These are phyloP conservation scores for Starmerella apis DNA, from an alignment of 805 yeast species.

Conservation along the genomic window DNA sequence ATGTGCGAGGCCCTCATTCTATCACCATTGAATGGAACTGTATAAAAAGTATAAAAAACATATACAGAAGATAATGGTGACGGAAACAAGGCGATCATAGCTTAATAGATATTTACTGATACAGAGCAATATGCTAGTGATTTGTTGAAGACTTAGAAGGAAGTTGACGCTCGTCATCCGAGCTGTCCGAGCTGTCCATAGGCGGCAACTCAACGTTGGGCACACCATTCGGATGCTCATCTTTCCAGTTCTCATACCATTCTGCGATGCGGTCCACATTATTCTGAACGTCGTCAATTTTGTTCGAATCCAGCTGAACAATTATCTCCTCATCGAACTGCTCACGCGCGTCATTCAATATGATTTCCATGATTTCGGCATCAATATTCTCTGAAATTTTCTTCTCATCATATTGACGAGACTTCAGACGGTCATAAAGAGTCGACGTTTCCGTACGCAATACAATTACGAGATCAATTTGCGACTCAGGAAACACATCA, in stretches of 20 bases:
- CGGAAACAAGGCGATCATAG: no score
- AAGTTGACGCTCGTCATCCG: constrained; percentile 16
- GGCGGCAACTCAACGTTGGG: constrained; percentile 15
- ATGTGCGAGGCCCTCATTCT: no score
- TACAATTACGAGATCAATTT: constrained; percentile 86
- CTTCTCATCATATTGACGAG: constrained; percentile 66
- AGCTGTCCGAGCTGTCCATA: constrained; percentile 20
- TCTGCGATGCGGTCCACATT: constrained; percentile 63
- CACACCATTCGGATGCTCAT: constrained; percentile 31
- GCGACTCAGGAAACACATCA: constrained; percentile 85
- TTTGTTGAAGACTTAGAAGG: constrained; percentile 2
- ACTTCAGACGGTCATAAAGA: constrained; percentile 63
- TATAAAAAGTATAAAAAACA: no score
- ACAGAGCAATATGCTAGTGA: no score
- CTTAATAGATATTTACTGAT: no score
- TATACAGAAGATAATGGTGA: no score
- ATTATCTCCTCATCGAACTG: constrained; percentile 71
- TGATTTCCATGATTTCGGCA: constrained; percentile 93
- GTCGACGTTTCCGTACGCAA: constrained; percentile 63
- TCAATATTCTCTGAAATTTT: constrained; percentile 88
- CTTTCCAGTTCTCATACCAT: constrained; percentile 71
- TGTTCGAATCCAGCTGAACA: constrained; percentile 65
- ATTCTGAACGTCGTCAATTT: constrained; percentile 65
- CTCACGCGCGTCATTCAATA: constrained; percentile 76
- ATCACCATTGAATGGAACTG: no score